Evolutionary conservation across 2,329 filamentous ascomycete species (phyloP).

Genomic region (Neocatenulostroma microsporum): DNA sequence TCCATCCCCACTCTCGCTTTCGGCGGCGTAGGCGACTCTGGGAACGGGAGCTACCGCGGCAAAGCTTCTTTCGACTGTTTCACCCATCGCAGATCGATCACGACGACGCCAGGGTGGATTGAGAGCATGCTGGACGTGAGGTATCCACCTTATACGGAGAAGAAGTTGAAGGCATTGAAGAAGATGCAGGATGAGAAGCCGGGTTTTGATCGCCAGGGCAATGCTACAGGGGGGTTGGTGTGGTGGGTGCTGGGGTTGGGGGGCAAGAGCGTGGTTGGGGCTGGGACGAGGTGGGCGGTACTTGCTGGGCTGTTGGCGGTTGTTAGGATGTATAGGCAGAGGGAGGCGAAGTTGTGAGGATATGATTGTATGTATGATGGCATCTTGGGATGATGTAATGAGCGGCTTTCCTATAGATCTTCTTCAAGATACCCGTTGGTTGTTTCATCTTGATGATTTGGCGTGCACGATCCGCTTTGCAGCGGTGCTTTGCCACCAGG

Average conservation of each 20-base stretch:
- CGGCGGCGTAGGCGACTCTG: conserved; percentile 74
- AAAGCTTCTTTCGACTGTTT: conserved; percentile 64
- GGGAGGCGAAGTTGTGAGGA: too few species aligned
- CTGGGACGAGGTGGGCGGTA: conserved; percentile 22
- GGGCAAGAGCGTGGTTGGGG: conserved; percentile 20
- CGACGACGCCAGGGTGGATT: conserved; percentile 58
- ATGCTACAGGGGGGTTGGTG: conserved; percentile 21
- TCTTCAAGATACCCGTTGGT: too few species aligned
- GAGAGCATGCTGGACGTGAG: conserved; percentile 60
- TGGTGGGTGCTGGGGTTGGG: conserved; percentile 27
- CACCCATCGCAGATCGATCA: conserved; percentile 54
- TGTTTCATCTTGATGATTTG: too few species aligned
- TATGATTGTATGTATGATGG: too few species aligned
- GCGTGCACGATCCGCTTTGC: too few species aligned
- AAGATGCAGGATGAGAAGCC: conserved; percentile 47
- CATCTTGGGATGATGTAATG: too few species aligned
- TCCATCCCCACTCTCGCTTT: conserved; percentile 66
- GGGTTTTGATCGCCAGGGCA: conserved; percentile 54
- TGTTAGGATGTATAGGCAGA: conserved; percentile 7
- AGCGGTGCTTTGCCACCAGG: too few species aligned
- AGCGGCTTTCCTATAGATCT: too few species aligned
- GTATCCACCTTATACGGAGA: conserved; percentile 53
- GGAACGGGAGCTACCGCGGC: conserved; percentile 68
- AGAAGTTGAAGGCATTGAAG: conserved; percentile 46
- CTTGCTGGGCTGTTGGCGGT: conserved; percentile 14